Evolutionary conservation across 768 basidiomycete genomes (phyloP).

Genomic region (Daedaleopsis sinensis): DNA sequence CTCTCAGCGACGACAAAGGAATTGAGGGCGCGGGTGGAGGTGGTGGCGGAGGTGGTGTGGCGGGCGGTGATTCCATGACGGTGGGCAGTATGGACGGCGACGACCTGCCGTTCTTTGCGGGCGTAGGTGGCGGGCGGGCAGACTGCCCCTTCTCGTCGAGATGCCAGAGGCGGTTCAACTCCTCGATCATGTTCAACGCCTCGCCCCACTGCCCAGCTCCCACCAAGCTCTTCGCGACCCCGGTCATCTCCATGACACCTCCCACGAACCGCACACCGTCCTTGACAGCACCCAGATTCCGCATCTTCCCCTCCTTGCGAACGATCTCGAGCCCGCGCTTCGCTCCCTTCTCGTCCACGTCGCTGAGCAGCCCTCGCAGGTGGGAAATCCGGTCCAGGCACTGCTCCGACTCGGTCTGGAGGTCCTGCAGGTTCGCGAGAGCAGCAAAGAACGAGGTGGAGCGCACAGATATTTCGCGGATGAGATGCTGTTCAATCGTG

Average conservation of each 20-base stretch:
- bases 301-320: conserved; percentile 60
- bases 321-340: conserved; percentile 81
- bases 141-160: conserved; percentile 1
- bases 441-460: conserved; percentile 97
- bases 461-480: conserved; percentile 88
- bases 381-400: conserved; percentile 78
- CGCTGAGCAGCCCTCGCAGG: conserved; percentile 69
- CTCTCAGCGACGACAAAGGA: conserved; percentile 67
- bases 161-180: conserved; percentile 63
- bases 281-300: conserved; percentile 59
- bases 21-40: conserved; percentile 37
- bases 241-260: conserved; percentile 77
- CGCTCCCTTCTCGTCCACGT: conserved; percentile 78
- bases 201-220: conserved; percentile 86
- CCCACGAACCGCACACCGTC: conserved; percentile 66
- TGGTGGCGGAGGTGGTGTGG: conserved; percentile 15
- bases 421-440: conserved; percentile 88
- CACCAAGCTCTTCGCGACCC: conserved; percentile 73
- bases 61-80: conserved; percentile 29
- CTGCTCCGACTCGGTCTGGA: conserved; percentile 85
- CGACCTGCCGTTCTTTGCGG: conserved; percentile 14
- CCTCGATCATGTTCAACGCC: conserved; percentile 75
- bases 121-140: conserved; percentile 3
- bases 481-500: conserved; percentile 91
- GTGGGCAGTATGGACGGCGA: conserved; percentile 22